phyloP scores from a whole-genome alignment of 2,329 filamentous ascomycete genomes.

The Parasarocladium wereldwijsianum region DNA sequence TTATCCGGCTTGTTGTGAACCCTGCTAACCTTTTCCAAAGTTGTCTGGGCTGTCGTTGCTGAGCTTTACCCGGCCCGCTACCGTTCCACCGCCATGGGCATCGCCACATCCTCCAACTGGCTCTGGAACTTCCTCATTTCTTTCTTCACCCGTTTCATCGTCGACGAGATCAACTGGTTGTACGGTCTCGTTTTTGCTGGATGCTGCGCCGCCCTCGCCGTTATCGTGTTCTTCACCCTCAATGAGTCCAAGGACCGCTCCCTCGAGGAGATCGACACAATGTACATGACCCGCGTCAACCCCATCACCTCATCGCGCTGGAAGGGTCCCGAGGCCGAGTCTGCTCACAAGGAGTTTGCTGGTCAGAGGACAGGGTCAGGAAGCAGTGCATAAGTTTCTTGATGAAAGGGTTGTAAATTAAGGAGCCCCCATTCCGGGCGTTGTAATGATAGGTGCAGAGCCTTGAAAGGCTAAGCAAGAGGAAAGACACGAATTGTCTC shows the following conservation, averaged over 20 bases:
- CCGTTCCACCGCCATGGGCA: constrained; percentile 36
- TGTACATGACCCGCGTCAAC: constrained; percentile 46
- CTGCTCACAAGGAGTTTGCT: constrained; percentile 3
- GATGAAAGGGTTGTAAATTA: too few relatives aligned
- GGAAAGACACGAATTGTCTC: too few relatives aligned
- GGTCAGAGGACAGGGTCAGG: neutral
- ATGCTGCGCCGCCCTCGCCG: constrained; percentile 46
- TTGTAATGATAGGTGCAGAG: too few relatives aligned
- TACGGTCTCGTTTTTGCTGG: constrained; percentile 60
- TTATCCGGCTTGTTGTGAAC: neutral
- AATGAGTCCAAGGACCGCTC: constrained; percentile 58
- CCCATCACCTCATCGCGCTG: constrained; percentile 25
- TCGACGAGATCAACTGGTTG: constrained; percentile 50
- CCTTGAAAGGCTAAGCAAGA: too few relatives aligned
- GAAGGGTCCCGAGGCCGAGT: constrained; percentile 3
- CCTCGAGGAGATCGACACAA: constrained; percentile 63
- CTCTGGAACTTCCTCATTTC: constrained; percentile 48
- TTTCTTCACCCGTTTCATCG: constrained; percentile 56
- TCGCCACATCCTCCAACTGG: constrained; percentile 46
- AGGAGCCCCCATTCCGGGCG: too few relatives aligned
- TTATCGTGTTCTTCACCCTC: constrained; percentile 62
- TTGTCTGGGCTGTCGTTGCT: constrained; percentile 51
- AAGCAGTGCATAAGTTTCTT: too few relatives aligned
- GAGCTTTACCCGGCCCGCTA: constrained; percentile 49
- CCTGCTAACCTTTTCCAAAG: neutral